A percentile compares a stretch with the other conserved stretches of the same genome.
Conservation (phyloP, 495 filamentous ascomycete genomes). For the Penicillium egyptiacum region DNA sequence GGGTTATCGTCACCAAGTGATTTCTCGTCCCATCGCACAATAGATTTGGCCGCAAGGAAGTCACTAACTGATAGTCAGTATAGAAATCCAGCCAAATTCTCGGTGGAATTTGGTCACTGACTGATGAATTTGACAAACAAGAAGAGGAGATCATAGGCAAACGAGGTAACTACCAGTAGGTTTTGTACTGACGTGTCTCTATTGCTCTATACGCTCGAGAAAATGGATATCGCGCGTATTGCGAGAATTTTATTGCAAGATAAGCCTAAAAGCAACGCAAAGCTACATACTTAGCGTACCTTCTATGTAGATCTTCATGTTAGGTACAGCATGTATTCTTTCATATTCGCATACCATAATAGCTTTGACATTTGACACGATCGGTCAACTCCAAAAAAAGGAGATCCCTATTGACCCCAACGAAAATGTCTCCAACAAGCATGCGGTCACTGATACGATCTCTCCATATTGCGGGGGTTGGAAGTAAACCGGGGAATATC, state of each 20-base stretch:
- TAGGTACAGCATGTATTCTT: background rate
- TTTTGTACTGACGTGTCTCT: background rate
- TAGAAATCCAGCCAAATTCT: background rate
- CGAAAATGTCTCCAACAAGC: background rate
- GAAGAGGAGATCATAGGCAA: background rate
- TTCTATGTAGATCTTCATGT: background rate
- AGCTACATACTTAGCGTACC: no score
- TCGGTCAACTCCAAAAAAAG: background rate
- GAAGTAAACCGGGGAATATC: background rate
- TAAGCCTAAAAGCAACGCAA: no score
- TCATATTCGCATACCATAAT: background rate
- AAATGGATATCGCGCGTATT: background rate
- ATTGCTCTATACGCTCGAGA: background rate
- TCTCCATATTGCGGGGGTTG: slow-evolving; percentile 6
- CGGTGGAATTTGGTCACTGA: background rate
- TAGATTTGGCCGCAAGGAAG: background rate
- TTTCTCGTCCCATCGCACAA: background rate
- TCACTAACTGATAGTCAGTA: background rate
- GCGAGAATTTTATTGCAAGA: background rate
- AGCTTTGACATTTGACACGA: background rate
- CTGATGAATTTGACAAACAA: background rate
- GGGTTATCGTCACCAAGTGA: background rate
- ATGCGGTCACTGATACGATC: background rate
- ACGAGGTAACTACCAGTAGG: background rate
- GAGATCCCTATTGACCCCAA: background rate